Evolutionary conservation across 306 rosid species (phyloP), one percentile per base, ranked within the genome.

Genomic region (Cyamopsis tetragonoloba): DNA sequence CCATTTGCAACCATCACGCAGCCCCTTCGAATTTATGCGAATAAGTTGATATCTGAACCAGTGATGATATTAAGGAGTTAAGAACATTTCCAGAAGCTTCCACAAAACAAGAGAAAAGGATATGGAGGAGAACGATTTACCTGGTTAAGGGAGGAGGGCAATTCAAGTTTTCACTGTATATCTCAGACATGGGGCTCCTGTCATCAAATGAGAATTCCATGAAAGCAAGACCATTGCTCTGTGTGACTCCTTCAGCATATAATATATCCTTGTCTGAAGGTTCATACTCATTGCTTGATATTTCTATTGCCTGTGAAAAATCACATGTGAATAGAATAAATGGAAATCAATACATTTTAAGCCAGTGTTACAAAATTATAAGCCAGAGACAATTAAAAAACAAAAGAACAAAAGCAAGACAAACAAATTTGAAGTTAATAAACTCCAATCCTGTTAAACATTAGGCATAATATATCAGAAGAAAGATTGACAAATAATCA

Each of bases 241-340:
- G 97, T n/a, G 96, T 81, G 58, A 91, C 91, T 53, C 96, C 95
- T 82, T 91, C 96, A 31, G 96, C 96, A 81, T 75, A 88, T 73
- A 88, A 65, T 64, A 91, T 68, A 78, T 91, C 97, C 82, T 35
- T 84, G 11, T 91, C 96, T 0, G 96, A 72, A 75, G 97, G 97
- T 74, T 91, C 97, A 72, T 91, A 88, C 75, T 88, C 97, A 5
- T 91, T 91, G 84, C 97, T 91, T 50, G 97, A 91, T 77, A 91
- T 81, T 77, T 88, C 97, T 41, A 91, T 84, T 58, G 88, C 95
- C 97, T 91, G 91, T 19, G 34, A 26, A 67, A 37, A 73, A 73
- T 76, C 39, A 62, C 37, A 70, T 54, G 62, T 28, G 27, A 65
- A 37, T 39, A 72, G 37, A 39, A 56, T 12, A 23, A n/a, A 56